Percentiles rank a stretch among this genome's conserved stretches.
Conservation (phyloP, 305 asterid genomes). For the Galium porrigens region DNA sequence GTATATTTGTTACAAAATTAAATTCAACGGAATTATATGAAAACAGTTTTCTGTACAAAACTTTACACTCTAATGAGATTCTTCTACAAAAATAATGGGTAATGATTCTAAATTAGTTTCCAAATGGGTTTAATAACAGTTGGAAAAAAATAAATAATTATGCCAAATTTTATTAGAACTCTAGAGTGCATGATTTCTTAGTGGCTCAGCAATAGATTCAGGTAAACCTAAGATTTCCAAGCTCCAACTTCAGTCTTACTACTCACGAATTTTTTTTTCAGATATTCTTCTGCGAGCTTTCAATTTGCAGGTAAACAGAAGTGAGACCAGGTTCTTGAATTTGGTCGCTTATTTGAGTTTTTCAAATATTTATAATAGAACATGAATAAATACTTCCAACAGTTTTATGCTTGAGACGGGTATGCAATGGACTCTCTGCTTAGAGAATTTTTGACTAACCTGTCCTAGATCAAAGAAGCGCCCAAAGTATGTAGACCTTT, state of each 20-base stretch:
- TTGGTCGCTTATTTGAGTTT: neutral
- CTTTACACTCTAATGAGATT: neutral
- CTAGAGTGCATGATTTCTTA: too few relatives aligned
- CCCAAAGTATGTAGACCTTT: slow-evolving; percentile 85
- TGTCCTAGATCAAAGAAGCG: slow-evolving; percentile 93
- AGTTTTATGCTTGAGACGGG: neutral
- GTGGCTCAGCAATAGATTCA: too few relatives aligned
- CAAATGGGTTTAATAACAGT: too few relatives aligned
- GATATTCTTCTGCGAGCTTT: too few relatives aligned
- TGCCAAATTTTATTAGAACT: too few relatives aligned
- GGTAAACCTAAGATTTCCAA: too few relatives aligned
- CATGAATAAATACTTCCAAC: neutral
- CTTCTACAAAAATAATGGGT: too few relatives aligned
- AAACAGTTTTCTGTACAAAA: neutral
- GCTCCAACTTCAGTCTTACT: too few relatives aligned
- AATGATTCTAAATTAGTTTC: neutral
- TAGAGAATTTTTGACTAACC: slow-evolving; percentile 28
- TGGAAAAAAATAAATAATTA: too few relatives aligned
- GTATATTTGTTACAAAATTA: neutral
- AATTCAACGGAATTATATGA: neutral
- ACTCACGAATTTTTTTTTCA: too few relatives aligned
- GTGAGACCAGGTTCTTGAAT: too few relatives aligned
- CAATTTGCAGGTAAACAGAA: neutral
- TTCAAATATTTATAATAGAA: neutral
- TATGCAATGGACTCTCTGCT: neutral